Base-by-base conservation (phyloP, 768 basidiomycete species). In the Dioszegia crocea region DNA sequence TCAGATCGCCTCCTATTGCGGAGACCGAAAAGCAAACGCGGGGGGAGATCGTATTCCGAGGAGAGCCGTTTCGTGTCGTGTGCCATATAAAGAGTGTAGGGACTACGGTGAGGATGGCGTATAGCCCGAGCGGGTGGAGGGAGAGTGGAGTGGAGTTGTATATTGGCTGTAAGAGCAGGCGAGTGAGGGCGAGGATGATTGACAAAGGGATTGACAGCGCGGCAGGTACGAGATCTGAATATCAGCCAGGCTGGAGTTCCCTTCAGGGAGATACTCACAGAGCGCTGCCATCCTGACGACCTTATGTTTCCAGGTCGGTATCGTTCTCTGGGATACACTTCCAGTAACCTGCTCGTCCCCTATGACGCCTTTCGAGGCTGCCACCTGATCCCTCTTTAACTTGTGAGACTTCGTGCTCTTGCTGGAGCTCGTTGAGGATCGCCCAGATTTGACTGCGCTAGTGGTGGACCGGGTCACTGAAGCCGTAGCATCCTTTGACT, bases 71-170 rank as follows among this genome's bases (percentile, higher is more conserved):
- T 4, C 36, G 43, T 2, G 60, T 59, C 9, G 31, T n/a, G 23
- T 50, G 46, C 63, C 65, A 67, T 45, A 65, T 63, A 8, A 66
- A 24, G 12, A 64, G 17, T 3, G 64, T 29, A 12, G 67, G 59
- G 4, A 57, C 9, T 26, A 65, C 11, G 1, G 59, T 19, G 29
- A 65, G 47, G 16, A 52, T n/a, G 12, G 24, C 26, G 52, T 63
- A 67, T 16, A 66, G 29, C 2, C 19, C 6, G 12, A 16, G 9
- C 10, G 40, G 38, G 48, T 68, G 63, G 0, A 67, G 63, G 9
- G 58, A 57, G 11, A 73, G 63, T 4, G 68, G 71, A 10, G 66
- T 59, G 9, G 66, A 52, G 44, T 70, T 70, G 62, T 66, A 73
- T 1, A 68, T 57, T 4, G 71, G 68, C 2, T 55, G 62, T 6